A percentile compares a stretch with the other conserved stretches of the same genome.
phyloP scores from a whole-genome alignment of 495 filamentous ascomycete species.

The Bathelium albidoporum region DNA sequence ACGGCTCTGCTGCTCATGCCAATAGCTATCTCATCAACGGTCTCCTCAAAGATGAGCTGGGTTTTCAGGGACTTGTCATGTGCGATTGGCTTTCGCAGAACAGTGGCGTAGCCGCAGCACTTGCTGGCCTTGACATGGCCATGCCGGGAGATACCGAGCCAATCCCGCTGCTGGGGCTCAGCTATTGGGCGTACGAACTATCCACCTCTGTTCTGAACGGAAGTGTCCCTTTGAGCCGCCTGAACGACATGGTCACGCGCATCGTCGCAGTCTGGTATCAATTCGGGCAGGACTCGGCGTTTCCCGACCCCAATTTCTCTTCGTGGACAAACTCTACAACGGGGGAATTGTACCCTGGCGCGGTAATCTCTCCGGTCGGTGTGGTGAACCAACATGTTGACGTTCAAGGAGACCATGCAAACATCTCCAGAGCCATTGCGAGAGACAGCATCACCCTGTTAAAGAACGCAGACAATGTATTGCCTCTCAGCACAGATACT shows the following conservation, averaged over 20 bases:
- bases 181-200: slow-evolving; percentile 60
- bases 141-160: slow-evolving; percentile 72
- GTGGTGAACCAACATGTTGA: slow-evolving; percentile 72
- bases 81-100: slow-evolving; percentile 50
- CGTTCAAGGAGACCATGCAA: slow-evolving; percentile 56
- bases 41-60: slow-evolving; percentile 77
- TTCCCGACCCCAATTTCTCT: slow-evolving; percentile 71
- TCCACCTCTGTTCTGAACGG: slow-evolving; percentile 63
- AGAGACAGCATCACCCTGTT: slow-evolving; percentile 78
- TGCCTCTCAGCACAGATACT: slow-evolving; percentile 55
- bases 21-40: slow-evolving; percentile 67
- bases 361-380: slow-evolving; percentile 41
- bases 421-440: slow-evolving; percentile 61
- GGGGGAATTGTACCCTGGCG: slow-evolving; percentile 57
- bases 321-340: slow-evolving; percentile 70
- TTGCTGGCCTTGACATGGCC: slow-evolving; percentile 84
- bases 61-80: slow-evolving; percentile 73
- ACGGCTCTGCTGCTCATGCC: slow-evolving; percentile 55
- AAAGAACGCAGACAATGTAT: slow-evolving; percentile 57
- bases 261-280: slow-evolving; percentile 73
- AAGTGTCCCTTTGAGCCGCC: slow-evolving; percentile 54
- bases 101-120: slow-evolving; percentile 59
- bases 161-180: not conserved
- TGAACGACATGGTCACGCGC: slow-evolving; percentile 72
- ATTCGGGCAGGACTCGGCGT: slow-evolving; percentile 50